phyloP scores from a whole-genome alignment of 305 asterid genomes.

The Solanum hybrid region DNA sequence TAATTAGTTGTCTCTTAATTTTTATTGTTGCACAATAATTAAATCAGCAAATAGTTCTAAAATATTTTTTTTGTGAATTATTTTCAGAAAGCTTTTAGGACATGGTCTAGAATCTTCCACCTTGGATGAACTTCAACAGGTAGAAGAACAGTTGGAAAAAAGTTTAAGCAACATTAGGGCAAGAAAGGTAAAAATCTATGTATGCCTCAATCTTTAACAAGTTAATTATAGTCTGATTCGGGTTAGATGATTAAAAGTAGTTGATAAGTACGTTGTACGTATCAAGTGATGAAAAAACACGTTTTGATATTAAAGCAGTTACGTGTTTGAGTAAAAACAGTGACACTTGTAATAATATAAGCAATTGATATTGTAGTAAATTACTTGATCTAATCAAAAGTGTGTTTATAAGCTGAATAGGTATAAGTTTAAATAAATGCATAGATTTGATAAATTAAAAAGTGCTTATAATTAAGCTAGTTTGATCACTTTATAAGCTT shows the following conservation, averaged over 20 bases:
- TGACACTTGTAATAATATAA: not conserved
- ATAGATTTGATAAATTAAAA: not conserved
- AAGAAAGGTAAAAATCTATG: slow-evolving; percentile 29
- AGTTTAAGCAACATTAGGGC: slow-evolving; percentile 42
- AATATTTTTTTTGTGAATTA: not conserved
- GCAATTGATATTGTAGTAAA: not conserved
- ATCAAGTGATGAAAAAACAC: not conserved
- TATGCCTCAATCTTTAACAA: not conserved
- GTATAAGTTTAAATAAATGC: not conserved
- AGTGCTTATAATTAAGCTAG: not conserved
- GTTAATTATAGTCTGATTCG: not conserved
- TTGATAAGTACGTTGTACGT: not conserved
- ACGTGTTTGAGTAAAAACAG: not conserved
- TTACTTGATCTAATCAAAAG: not conserved
- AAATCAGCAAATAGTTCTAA: not conserved
- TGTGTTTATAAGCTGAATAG: not conserved
- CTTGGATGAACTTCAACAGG: slow-evolving; percentile 28
- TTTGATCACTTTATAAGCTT: not conserved
- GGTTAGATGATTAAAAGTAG: not conserved
- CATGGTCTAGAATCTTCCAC: slow-evolving; percentile 35
- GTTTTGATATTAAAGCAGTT: not conserved
- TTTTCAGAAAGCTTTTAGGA: slow-evolving; percentile 46
- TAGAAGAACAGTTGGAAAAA: slow-evolving; percentile 37
- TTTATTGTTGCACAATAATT: not conserved
- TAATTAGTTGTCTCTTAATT: not conserved